Evolutionary conservation across 495 filamentous ascomycete genomes (phyloP).

Genomic region (Geopyxis carbonaria): DNA sequence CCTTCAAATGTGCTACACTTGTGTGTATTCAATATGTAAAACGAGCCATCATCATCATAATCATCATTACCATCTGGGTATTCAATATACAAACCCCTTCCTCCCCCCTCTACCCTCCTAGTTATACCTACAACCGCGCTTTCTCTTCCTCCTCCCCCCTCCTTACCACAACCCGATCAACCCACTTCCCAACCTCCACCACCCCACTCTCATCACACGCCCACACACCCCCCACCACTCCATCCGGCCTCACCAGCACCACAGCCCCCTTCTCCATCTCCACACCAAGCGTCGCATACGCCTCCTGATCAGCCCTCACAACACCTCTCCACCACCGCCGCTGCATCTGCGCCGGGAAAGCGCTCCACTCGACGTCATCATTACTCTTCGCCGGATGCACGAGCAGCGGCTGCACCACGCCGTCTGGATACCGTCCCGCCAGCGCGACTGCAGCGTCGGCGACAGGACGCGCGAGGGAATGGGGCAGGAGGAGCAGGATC

Average conservation of each 20-base stretch:
- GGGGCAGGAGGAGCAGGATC: constrained; percentile 30
- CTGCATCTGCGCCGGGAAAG: constrained; percentile 8
- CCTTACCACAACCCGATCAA: no score
- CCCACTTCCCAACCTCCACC: no score
- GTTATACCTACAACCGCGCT: no score
- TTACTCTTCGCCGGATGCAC: constrained; percentile 8
- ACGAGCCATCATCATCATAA: no score
- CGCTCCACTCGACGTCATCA: constrained; percentile 11
- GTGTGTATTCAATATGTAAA: no score
- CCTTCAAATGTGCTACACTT: no score
- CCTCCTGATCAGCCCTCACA: constrained; percentile 2
- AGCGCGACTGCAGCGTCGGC: no score
- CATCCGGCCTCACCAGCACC: constrained; percentile 49
- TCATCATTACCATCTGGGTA: no score
- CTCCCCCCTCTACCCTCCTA: no score
- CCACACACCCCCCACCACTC: constrained; percentile 46
- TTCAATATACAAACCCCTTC: no score
- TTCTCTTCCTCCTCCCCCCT: no score
- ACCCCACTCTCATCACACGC: constrained; percentile 40
- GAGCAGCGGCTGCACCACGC: constrained; percentile 10
- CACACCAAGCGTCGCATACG: constrained; percentile 14
- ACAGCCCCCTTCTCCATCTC: constrained; percentile 34
- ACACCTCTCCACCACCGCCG: constrained; percentile 8
- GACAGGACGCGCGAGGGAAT: constrained; percentile 26
- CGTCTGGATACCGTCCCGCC: no score